Conservation (phyloP, 139 green algal species). For the Astrephomene gubernaculifera region DNA sequence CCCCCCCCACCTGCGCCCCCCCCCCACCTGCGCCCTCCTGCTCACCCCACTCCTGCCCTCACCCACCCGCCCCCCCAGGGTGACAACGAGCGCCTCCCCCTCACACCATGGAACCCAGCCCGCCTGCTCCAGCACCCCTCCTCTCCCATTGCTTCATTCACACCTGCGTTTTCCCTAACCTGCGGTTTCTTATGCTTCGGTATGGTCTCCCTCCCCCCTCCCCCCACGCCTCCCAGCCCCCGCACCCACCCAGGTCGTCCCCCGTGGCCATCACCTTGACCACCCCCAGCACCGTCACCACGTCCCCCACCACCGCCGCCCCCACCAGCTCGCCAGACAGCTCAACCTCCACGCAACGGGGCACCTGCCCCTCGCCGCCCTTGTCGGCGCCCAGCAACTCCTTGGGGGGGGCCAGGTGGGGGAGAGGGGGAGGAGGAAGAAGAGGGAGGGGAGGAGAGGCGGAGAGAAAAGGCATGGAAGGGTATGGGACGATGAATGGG, state of each 20-base stretch:
- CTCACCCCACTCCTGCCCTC: no score
- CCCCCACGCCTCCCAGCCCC: background rate
- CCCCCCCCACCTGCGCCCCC: no score
- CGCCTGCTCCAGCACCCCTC: background rate
- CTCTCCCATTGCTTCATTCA: no score
- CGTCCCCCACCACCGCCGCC: slow-evolving; percentile 78
- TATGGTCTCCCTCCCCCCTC: background rate
- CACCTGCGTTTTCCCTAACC: no score
- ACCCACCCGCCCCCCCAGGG: no score
- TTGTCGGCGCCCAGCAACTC: slow-evolving; percentile 62
- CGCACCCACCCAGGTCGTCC: slow-evolving; percentile 50
- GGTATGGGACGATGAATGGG: no score
- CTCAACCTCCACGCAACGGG: slow-evolving; percentile 77
- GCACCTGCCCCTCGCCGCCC: slow-evolving; percentile 47
- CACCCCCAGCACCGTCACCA: slow-evolving; percentile 85
- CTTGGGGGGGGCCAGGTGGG: slow-evolving; percentile 12
- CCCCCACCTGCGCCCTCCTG: no score
- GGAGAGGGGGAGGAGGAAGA: background rate
- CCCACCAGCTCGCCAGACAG: slow-evolving; percentile 87
- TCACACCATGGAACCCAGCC: background rate
- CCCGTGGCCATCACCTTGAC: slow-evolving; percentile 75
- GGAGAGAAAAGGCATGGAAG: background rate
- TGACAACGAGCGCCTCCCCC: no score
- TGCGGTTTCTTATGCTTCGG: no score
- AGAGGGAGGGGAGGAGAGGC: background rate